phyloP scores from a whole-genome alignment of 345 rosid species.

The Eucalyptus cloeziana region DNA sequence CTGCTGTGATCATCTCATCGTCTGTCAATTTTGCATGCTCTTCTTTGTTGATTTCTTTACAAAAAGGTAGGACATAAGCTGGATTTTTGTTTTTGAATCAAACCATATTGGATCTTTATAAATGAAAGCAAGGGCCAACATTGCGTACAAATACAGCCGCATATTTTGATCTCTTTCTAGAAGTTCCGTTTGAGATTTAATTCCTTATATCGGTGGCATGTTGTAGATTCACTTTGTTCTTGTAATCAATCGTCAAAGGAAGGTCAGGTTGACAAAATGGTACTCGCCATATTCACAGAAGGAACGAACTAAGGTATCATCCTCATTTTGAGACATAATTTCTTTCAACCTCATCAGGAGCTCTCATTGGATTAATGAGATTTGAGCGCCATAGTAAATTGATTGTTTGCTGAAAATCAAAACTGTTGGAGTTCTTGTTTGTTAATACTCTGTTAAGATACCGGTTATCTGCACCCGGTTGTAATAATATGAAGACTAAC shows the following conservation, averaged over 20 bases:
- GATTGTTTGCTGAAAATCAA: neutral
- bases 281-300: constrained; percentile 92
- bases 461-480: neutral
- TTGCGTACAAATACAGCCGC: neutral
- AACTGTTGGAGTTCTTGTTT: neutral
- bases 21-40: neutral
- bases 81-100: neutral
- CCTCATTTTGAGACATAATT: neutral
- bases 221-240: constrained; percentile 81
- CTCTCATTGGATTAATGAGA: neutral
- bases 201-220: neutral
- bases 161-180: neutral
- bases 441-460: neutral
- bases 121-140: neutral
- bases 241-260: constrained; percentile 91
- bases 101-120: neutral
- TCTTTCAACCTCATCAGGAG: neutral
- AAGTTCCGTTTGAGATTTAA: neutral
- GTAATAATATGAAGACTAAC: no score
- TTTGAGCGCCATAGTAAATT: neutral
- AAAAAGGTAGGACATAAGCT: neutral
- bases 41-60: neutral
- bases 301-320: constrained; percentile 65
- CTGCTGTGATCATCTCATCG: neutral
- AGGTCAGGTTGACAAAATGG: constrained; percentile 94